Percentiles rank a stretch among this genome's conserved stretches.
These are phyloP conservation scores for Nidularia pulvinata DNA, from an alignment of 768 basidiomycete species.

Conservation along the genomic window DNA sequence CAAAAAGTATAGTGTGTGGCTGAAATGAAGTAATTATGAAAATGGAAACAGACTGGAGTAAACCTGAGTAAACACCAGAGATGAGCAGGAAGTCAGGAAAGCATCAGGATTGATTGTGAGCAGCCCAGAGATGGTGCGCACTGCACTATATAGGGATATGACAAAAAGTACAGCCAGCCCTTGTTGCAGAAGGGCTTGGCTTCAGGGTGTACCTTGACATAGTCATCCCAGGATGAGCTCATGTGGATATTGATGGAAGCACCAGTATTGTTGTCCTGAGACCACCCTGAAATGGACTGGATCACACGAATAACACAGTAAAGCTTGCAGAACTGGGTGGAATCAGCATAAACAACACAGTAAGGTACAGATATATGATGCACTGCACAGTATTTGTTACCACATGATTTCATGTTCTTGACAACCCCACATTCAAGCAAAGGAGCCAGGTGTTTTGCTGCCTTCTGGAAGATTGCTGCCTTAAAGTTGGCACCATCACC, in stretches of 20 bases:
- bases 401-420: conserved; percentile 7
- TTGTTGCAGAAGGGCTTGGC: conserved; percentile 18
- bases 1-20: too few species aligned
- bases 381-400: conserved; percentile 12
- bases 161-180: too few species aligned
- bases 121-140: too few species aligned
- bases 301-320: conserved; percentile 4
- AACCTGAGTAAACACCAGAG: too few species aligned
- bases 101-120: too few species aligned
- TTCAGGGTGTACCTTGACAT: conserved; percentile 12
- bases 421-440: conserved; percentile 2
- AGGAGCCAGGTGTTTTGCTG: background rate
- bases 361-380: conserved; percentile 3
- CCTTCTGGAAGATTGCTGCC: conserved; percentile 8
- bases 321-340: conserved; percentile 6
- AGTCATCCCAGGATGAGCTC: conserved; percentile 13
- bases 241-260: background rate
- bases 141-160: too few species aligned
- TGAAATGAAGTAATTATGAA: too few species aligned
- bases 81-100: too few species aligned
- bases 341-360: background rate
- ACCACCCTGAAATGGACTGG: conserved; percentile 4
- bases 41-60: too few species aligned
- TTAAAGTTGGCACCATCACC: conserved; percentile 20
- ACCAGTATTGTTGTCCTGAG: conserved; percentile 4